These are phyloP conservation scores for Limtongozyma cylindracea DNA, from an alignment of 805 yeast species.

Conservation along the genomic window DNA sequence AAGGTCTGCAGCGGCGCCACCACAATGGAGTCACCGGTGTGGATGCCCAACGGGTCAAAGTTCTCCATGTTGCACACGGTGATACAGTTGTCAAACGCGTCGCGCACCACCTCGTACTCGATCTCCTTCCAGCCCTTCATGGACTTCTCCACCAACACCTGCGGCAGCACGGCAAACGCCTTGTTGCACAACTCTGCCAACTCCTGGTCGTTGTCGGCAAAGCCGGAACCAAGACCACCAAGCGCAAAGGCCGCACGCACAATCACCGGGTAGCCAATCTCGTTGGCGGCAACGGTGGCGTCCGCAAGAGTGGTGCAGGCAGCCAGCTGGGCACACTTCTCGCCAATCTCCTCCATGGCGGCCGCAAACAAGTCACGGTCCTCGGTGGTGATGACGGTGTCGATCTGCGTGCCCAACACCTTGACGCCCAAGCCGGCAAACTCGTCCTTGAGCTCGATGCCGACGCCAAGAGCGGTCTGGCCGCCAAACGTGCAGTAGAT, in stretches of 20 bases:
- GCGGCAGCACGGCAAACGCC: slow-evolving; percentile 92
- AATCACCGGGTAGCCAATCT: slow-evolving; percentile 85
- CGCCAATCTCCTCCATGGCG: slow-evolving; percentile 86
- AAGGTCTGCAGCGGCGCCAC: slow-evolving; percentile 97
- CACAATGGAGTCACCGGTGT: slow-evolving; percentile 96
- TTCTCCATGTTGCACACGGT: slow-evolving; percentile 99
- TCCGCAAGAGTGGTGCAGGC: slow-evolving; percentile 66
- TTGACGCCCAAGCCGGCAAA: slow-evolving; percentile 78
- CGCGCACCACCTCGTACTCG: slow-evolving; percentile 97
- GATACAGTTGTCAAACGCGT: slow-evolving; percentile 89
- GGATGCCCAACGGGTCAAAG: slow-evolving; percentile 95
- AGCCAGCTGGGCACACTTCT: slow-evolving; percentile 84
- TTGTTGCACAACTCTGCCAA: slow-evolving; percentile 63
- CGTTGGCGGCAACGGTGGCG: slow-evolving; percentile 63
- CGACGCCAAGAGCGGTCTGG: slow-evolving; percentile 92
- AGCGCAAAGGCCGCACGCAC: slow-evolving; percentile 94
- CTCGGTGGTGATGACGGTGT: slow-evolving; percentile 90
- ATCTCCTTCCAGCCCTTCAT: slow-evolving; percentile 99
- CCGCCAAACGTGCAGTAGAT: slow-evolving; percentile 97
- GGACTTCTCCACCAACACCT: slow-evolving; percentile 81
- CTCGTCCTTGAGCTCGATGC: slow-evolving; percentile 88
- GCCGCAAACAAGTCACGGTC: slow-evolving; percentile 90
- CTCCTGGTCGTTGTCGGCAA: slow-evolving; percentile 73
- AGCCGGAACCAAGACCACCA: slow-evolving; percentile 97
- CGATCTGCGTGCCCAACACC: slow-evolving; percentile 91